Evolutionary conservation across 2,329 filamentous ascomycete species (phyloP), one percentile per base, ranked within the genome.

Genomic region (Acephala macrosclerotiorum): DNA sequence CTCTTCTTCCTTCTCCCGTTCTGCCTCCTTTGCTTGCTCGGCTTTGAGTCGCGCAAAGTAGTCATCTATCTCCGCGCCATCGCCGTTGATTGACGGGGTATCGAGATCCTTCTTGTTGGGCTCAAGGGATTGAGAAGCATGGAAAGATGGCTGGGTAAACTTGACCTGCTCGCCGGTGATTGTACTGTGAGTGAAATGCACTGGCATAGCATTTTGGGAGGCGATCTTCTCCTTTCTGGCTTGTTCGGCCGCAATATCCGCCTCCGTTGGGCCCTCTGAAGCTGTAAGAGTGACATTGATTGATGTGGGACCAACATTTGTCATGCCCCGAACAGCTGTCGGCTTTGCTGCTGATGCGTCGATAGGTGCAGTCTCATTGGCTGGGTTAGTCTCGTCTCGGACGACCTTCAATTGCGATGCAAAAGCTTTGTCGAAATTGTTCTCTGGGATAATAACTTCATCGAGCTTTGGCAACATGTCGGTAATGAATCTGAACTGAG

Each of bases 381-480:
- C 87, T 68, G 91, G 90, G 76, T 94, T 82, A 12, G 86, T 87
- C 49, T 88, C 85, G 70, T 91, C 88, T 70, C 91, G 85, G 61
- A 87, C 79, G 29, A 94, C 86, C 2, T 89, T 88, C 16, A 88
- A 83, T 20, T 87, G 85, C 60, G 85, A 85, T 26, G 85, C 82
- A 26, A 91, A 81, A 2, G 91, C 91, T 25, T 86, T 83, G 58
- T 93, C 90, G 71, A 93, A 93, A 70, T 87, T 90, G 75, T 91
- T 90, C 70, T 89, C 90, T 1, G 92, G 92, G 7, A 96, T 88
- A 42, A 88, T 82, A 6, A 90, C 84, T n/a, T 86, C 83, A 75
- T 96, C 93, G 66, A 96, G 92, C 74, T 90, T 85, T 63, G 90
- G 91, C 68, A 96, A 82, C 61, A 94, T 83, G 65, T 91, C 87